phyloP scores from a whole-genome alignment of 768 basidiomycete species.

The Holtermannia corniformis region DNA sequence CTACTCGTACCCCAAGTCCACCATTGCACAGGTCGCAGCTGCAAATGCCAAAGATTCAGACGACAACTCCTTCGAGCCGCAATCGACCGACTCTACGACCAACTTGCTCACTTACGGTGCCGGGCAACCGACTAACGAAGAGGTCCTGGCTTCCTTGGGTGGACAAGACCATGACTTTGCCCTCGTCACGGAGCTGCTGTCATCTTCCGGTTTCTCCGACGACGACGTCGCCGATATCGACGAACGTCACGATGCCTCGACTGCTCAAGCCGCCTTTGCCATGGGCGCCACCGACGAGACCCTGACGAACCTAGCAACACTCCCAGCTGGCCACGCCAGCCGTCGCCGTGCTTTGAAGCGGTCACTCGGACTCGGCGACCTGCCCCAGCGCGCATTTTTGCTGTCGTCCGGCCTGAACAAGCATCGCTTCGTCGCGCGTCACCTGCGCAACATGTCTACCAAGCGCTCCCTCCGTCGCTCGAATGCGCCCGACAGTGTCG shows the following conservation, averaged over 20 bases:
- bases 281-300: conserved; percentile 1
- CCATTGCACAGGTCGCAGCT: conserved; percentile 2
- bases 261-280: conserved; percentile 9
- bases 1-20: conserved; percentile 46
- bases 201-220: background rate
- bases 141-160: too few species aligned
- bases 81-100: background rate
- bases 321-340: too few species aligned
- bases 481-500: background rate
- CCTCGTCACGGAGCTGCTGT: too few species aligned
- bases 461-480: too few species aligned
- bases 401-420: conserved; percentile 9
- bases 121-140: too few species aligned
- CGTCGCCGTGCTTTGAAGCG: conserved; percentile 3
- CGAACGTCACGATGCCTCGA: background rate
- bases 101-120: too few species aligned
- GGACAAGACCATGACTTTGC: too few species aligned
- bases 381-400: conserved; percentile 23
- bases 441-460: too few species aligned
- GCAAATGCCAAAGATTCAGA: conserved; percentile 9
- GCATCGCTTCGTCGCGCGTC: conserved; percentile 18
- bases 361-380: conserved; percentile 5
- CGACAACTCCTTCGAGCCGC: background rate
- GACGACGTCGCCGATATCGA: background rate
- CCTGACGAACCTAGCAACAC: conserved; percentile 12